A percentile compares a stretch with the other conserved stretches of the same genome.
Conservation (phyloP, 495 filamentous ascomycete species). For the Pyrenopolyporus hunteri region DNA sequence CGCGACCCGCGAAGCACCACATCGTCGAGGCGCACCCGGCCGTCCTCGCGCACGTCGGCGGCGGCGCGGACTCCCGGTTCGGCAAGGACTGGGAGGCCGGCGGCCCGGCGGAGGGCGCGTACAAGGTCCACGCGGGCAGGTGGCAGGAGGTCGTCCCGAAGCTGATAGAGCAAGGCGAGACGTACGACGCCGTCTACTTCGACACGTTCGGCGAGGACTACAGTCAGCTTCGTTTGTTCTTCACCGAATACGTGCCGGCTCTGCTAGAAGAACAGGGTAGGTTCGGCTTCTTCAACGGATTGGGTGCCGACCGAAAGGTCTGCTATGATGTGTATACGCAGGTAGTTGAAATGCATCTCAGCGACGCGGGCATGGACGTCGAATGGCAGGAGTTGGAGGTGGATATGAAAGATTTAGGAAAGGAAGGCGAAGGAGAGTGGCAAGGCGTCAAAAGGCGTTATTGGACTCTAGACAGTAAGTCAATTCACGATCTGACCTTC, state of each 20-base stretch:
- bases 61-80: slow-evolving; percentile 49
- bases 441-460: slow-evolving; percentile 84
- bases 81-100: slow-evolving; percentile 52
- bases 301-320: slow-evolving; percentile 89
- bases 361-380: slow-evolving; percentile 88
- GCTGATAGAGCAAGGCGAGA: slow-evolving; percentile 69
- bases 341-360: slow-evolving; percentile 89
- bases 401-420: slow-evolving; percentile 58
- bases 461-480: slow-evolving; percentile 77
- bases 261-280: slow-evolving; percentile 73
- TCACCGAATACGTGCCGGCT: slow-evolving; percentile 82
- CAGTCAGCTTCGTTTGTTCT: slow-evolving; percentile 81
- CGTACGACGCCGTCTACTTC: slow-evolving; percentile 94
- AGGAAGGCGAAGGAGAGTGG: slow-evolving; percentile 71
- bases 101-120: slow-evolving; percentile 49
- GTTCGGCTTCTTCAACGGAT: slow-evolving; percentile 95
- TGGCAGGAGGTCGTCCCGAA: slow-evolving; percentile 85
- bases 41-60: slow-evolving; percentile 71
- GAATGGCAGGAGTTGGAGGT: slow-evolving; percentile 82
- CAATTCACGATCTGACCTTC: background rate
- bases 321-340: slow-evolving; percentile 96
- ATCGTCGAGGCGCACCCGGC: slow-evolving; percentile 92
- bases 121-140: slow-evolving; percentile 60
- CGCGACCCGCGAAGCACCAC: slow-evolving; percentile 72
- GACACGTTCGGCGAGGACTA: slow-evolving; percentile 98